These are phyloP conservation scores for Thermothelomyces thermophilus DNA, from an alignment of 2,329 filamentous ascomycete species.

Conservation along the genomic window DNA sequence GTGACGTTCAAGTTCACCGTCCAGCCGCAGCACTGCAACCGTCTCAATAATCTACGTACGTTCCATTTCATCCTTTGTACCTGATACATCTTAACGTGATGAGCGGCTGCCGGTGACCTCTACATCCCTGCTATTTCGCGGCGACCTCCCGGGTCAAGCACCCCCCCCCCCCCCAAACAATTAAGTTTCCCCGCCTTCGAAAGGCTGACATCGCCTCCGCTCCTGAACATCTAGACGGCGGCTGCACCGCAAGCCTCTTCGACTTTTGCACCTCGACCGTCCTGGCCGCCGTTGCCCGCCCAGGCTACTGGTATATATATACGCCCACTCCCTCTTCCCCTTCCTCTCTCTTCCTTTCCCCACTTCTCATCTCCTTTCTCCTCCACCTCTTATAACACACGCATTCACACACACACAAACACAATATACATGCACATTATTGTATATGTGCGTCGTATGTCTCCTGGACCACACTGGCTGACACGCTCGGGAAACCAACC, in stretches of 20 bases:
- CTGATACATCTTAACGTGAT: too few species aligned
- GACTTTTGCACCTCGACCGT: conserved; percentile 58
- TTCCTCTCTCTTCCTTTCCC: neutral
- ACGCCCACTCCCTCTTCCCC: neutral
- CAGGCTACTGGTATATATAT: conserved; percentile 47
- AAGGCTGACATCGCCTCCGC: neutral
- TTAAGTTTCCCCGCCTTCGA: neutral
- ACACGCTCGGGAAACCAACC: too few species aligned
- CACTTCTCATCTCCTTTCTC: too few species aligned
- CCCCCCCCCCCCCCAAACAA: neutral
- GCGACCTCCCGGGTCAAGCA: too few species aligned
- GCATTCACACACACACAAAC: too few species aligned
- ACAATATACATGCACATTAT: too few species aligned
- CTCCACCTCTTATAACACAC: too few species aligned
- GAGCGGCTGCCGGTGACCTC: too few species aligned
- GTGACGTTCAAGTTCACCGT: conserved; percentile 30
- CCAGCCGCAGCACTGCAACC: conserved; percentile 46
- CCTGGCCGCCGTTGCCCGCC: conserved; percentile 48
- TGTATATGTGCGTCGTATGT: too few species aligned
- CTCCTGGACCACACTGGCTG: too few species aligned
- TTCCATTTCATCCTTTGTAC: neutral
- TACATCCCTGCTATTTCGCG: too few species aligned
- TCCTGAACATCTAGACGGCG: conserved; percentile 38
- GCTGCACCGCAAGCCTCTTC: conserved; percentile 59
- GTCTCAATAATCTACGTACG: conserved; percentile 42